Percentiles rank a stretch among this genome's conserved stretches.
Evolutionary conservation across 495 filamentous ascomycete species (phyloP).

Genomic region (Penicillium waksmanii): DNA sequence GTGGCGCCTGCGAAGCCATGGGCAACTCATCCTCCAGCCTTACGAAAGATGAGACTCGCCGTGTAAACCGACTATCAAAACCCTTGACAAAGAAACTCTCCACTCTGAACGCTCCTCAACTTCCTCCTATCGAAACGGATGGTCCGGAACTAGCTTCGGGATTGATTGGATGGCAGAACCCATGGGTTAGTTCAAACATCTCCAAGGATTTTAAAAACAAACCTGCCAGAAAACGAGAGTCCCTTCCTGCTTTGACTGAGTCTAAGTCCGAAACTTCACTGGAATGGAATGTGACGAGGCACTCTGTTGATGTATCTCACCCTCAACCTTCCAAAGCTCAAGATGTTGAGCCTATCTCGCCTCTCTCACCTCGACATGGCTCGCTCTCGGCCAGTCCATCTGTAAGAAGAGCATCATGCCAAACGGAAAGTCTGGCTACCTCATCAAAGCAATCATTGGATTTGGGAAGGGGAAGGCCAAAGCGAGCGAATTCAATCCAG

Average conservation of each 20-base stretch:
- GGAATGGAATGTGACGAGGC: not conserved
- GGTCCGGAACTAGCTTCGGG: constrained; percentile 17
- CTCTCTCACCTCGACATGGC: constrained; percentile 16
- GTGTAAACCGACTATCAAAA: constrained; percentile 48
- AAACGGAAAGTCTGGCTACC: constrained; percentile 24
- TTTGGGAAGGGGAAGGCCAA: constrained; percentile 26
- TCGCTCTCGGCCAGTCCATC: constrained; percentile 21
- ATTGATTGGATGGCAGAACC: constrained; percentile 35
- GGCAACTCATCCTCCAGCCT: constrained; percentile 42
- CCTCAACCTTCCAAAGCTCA: not conserved
- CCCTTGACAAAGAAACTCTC: constrained; percentile 37
- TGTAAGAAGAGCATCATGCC: constrained; percentile 28
- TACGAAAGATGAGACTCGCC: constrained; percentile 42
- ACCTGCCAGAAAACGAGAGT: constrained; percentile 19
- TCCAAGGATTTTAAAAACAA: constrained; percentile 17
- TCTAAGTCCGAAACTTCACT: constrained; percentile 10
- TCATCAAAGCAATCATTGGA: constrained; percentile 20
- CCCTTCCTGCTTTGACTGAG: constrained; percentile 20
- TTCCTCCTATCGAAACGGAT: constrained; percentile 11
- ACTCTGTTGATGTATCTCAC: constrained; percentile 1
- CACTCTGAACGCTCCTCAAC: constrained; percentile 12
- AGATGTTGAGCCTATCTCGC: constrained; percentile 5
- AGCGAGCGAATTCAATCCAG: constrained; percentile 39
- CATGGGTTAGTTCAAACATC: constrained; percentile 30
- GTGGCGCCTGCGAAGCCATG: constrained; percentile 33